Base-by-base conservation (phyloP, 805 yeast species). In the Clavispora phyllophila region DNA sequence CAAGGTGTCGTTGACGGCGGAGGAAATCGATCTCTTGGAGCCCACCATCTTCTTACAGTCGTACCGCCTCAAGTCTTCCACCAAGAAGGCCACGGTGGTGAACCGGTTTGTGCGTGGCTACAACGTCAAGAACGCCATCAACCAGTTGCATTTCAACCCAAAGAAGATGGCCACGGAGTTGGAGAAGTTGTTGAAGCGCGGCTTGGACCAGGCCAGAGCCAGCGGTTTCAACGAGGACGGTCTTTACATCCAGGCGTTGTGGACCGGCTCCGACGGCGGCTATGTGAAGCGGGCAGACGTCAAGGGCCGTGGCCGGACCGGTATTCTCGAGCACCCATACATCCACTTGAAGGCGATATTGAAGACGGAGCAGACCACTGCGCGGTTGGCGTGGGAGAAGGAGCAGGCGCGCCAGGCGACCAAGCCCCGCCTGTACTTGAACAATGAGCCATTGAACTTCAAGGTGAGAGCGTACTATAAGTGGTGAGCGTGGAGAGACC, bases 291-390 rank as follows among this genome's bases (percentile, higher is more conserved):
- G 93, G 61, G 63, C 81, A 9, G 96, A 91, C 54, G 73, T 76
- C 59, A 89, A 88, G 68, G 96, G 93, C 50, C 81, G 98, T 69
- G 96, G 96, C 50, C 79, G 96, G 63, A 73, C 78, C 17, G 98
- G 98, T 60, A 65, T 86, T 44, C 75, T 85, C 39, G 75, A 73
- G 25, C 93, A 87, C 57, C 80, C 85, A 47, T 84, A 77, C 60
- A 81, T 88, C 40, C 96, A 91, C 63, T 79, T 90, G 25, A 80
- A 84, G 66, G 86, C 87, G 36, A 73, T 91, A 44, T 70, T 91
- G 44, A 84, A 81, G 60, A 76, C 87, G 4, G 73, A 78, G 36
- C 79, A 78, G 50, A 85, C 95, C 12, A 66, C 72, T 55, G 60
- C 67, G 47, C 75, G 95, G 62, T 57, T 78, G 41, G 76, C 68